A percentile compares a stretch with the other conserved stretches of the same genome.
phyloP scores from a whole-genome alignment of 1,284 basidiomycete genomes.

The Garcileccinum viscosum region DNA sequence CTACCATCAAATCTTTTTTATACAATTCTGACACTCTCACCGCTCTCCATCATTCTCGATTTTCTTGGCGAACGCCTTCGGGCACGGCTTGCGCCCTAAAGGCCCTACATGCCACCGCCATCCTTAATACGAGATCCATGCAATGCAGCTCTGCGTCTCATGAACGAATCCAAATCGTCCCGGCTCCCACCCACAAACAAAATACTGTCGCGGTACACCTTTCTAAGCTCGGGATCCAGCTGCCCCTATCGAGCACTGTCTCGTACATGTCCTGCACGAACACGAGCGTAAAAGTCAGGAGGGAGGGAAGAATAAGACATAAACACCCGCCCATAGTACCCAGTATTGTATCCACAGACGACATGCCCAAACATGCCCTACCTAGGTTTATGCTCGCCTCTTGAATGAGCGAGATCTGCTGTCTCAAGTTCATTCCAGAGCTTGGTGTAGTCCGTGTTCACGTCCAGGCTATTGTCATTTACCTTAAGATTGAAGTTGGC shows the following conservation, averaged over 20 bases:
- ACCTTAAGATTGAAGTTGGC: constrained; percentile 79
- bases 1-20: no score
- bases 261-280: constrained; percentile 46
- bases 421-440: constrained; percentile 75
- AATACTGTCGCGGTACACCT: constrained; percentile 59
- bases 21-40: no score
- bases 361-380: constrained; percentile 47
- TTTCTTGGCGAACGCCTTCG: no score
- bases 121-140: no score
- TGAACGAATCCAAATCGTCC: constrained; percentile 65
- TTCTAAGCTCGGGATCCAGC: constrained; percentile 59
- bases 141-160: no score
- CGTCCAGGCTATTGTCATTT: constrained; percentile 66
- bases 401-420: constrained; percentile 72
- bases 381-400: constrained; percentile 60
- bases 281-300: no score
- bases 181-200: constrained; percentile 56
- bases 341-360: not conserved
- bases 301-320: not conserved
- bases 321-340: not conserved
- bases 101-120: no score
- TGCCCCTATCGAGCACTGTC: no score
- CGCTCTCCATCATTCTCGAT: no score
- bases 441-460: constrained; percentile 65
- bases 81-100: no score